Percentiles rank a stretch among this genome's conserved stretches.
Conservation (phyloP, 148 eudicot species). For the Rheum nobile region DNA sequence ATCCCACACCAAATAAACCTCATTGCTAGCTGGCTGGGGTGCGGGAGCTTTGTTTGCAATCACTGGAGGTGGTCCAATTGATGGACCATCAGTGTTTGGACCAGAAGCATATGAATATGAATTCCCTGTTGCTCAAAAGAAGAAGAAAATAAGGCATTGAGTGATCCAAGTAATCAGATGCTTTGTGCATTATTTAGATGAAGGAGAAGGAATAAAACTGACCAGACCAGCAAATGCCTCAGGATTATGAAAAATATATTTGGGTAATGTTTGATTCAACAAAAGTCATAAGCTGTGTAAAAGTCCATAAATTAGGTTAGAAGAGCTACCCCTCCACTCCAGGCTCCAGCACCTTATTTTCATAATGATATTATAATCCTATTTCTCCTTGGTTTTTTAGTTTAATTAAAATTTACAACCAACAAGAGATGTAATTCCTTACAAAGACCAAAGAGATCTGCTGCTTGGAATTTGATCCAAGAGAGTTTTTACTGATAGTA, state of each 20-base stretch:
- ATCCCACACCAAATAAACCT: constrained; percentile 98
- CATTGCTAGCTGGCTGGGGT: constrained; percentile 62
- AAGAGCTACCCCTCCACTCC: background rate
- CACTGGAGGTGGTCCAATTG: constrained; percentile 95
- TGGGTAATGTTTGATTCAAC: background rate
- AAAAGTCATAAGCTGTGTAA: background rate
- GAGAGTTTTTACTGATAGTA: background rate
- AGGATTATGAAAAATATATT: background rate
- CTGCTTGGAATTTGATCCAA: background rate
- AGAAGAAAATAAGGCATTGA: background rate
- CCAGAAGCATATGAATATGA: constrained; percentile 97
- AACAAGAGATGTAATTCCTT: background rate
- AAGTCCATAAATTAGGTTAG: background rate
- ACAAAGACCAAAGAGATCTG: background rate
- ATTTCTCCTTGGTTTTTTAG: background rate
- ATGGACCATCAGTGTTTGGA: constrained; percentile 93
- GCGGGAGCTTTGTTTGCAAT: constrained; percentile 89
- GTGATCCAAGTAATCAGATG: constrained; percentile 4
- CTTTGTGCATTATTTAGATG: background rate
- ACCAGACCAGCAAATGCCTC: background rate
- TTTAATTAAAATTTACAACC: background rate
- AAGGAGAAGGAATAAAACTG: background rate
- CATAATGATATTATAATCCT: background rate
- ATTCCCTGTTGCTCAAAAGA: constrained; percentile 30
- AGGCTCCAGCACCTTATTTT: background rate